Percentiles rank a stretch among this genome's conserved stretches.
phyloP scores from a whole-genome alignment of 305 asterid genomes.

The Euphrasia arctica region DNA sequence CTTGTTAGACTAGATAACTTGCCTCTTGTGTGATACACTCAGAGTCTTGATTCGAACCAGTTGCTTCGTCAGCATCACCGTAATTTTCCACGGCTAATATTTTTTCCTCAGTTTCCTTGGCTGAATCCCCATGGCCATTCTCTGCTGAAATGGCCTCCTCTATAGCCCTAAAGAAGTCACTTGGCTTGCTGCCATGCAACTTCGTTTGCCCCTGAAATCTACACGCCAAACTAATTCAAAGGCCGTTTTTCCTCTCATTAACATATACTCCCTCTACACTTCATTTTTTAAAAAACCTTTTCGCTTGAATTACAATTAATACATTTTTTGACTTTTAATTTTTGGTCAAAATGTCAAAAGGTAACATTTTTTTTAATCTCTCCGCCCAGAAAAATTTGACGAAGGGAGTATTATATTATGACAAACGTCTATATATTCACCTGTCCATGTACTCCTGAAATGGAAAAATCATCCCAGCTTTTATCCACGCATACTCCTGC shows the following conservation, averaged over 20 bases:
- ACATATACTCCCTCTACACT: not conserved
- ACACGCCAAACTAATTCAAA: constrained; percentile 29
- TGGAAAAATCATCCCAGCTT: constrained; percentile 89
- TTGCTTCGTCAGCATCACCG: constrained; percentile 60
- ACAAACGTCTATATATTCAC: constrained; percentile 36
- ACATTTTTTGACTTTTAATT: too few species aligned
- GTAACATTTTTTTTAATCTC: too few species aligned
- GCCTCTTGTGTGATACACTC: constrained; percentile 58
- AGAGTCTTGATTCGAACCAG: constrained; percentile 72
- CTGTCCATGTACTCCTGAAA: constrained; percentile 78
- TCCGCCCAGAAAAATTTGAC: too few species aligned
- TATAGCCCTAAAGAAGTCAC: constrained; percentile 67
- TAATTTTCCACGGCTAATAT: constrained; percentile 32
- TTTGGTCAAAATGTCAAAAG: too few species aligned
- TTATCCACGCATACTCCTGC: constrained; percentile 97
- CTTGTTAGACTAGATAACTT: constrained; percentile 33
- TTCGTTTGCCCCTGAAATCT: constrained; percentile 94
- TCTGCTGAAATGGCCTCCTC: constrained; percentile 83
- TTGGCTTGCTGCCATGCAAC: constrained; percentile 85
- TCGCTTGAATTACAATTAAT: too few species aligned
- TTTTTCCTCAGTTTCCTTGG: constrained; percentile 39
- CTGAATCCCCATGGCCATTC: constrained; percentile 41
- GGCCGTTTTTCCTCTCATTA: constrained; percentile 12
- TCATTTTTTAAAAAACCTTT: too few species aligned
- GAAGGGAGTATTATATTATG: constrained; percentile 3